These are phyloP conservation scores for Yamadazyma buinensis DNA, from an alignment of 1,139 yeast species.

Conservation along the genomic window DNA sequence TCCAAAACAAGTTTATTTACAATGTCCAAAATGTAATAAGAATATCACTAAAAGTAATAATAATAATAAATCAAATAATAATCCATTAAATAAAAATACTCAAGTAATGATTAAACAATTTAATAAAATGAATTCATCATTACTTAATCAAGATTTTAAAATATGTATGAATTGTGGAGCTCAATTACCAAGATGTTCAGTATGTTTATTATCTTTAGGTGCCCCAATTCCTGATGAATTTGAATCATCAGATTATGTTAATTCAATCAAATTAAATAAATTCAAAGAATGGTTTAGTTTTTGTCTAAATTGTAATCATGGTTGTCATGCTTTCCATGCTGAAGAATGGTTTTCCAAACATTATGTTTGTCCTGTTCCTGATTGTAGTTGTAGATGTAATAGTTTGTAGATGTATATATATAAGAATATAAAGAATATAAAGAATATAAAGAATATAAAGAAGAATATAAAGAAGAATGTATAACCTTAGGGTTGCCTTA, in stretches of 20 bases:
- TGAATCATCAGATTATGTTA: slow-evolving; percentile 16
- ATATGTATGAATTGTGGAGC: slow-evolving; percentile 85
- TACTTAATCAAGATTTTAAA: slow-evolving; percentile 20
- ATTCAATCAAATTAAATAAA: slow-evolving; percentile 28
- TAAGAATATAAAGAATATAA: no score
- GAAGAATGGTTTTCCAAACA: slow-evolving; percentile 93
- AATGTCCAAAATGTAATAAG: slow-evolving; percentile 80
- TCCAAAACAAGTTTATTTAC: slow-evolving; percentile 74
- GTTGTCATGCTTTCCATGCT: slow-evolving; percentile 93
- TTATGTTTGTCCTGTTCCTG: slow-evolving; percentile 90
- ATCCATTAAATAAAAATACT: background rate
- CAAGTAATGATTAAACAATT: slow-evolving; percentile 32
- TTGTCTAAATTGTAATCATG: slow-evolving; percentile 88
- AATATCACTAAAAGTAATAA: slow-evolving; percentile 41
- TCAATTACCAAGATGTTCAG: slow-evolving; percentile 88
- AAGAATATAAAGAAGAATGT: no score
- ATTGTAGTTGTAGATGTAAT: slow-evolving; percentile 80
- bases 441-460: no score
- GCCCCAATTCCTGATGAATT: slow-evolving; percentile 52
- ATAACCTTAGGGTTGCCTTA: no score
- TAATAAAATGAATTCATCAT: slow-evolving; percentile 23
- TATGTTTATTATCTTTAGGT: slow-evolving; percentile 80
- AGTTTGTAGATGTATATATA: no score
- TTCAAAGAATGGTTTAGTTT: slow-evolving; percentile 81
- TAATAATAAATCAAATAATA: background rate